Base-by-base conservation (phyloP, 495 filamentous ascomycete genomes). In the Terfezia boudieri region DNA sequence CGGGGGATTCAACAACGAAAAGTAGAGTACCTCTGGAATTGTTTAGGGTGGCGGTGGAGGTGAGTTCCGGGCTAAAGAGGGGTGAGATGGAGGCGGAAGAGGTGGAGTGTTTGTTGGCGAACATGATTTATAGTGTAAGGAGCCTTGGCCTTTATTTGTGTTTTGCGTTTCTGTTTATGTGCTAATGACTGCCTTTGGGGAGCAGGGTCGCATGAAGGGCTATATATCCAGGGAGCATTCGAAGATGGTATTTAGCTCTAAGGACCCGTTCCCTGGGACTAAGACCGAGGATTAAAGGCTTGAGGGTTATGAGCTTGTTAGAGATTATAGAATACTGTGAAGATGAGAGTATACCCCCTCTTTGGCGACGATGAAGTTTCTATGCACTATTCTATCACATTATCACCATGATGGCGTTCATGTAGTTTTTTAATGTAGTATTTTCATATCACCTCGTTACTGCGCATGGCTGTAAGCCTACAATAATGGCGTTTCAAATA, bases 261-360 rank as follows among this genome's bases (percentile, higher is more conserved):
- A 70, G 22, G 84, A 84, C 48, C 88, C 89, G 4, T 98, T 98
- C 65, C 90, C 90, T 1, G 90, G 89, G n/a, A 98, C 90, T 7
- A 83, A 32, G 26, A 32, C 26, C 2, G 26, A 32, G 26, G 26
- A 32, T 32, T 32, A 32, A 32, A 7, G 26, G 26, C 26, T 32
- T 5, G 26, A 5, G 26, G 26, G 26, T 7, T 32, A 26, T 32
- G 7, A 4, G 26, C 26, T 32, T 5, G 4, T 32, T 7, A 32
- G 26, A 83, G 11, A 80, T 96, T 46, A 20, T 14, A 1, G 41
- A 46, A 46, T 46, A 46, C 2, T 0, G 17, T 46, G 4, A 20
- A 5, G 41, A 9, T 14, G 41, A 46, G 17, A 14, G 17, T 46
- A 16, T 0, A 16, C 2, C 38, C n/a, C 10, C 16, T 11, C 38